These are phyloP conservation scores for Scheffersomyces coipomensis DNA, from an alignment of 805 yeast genomes.

Conservation along the genomic window DNA sequence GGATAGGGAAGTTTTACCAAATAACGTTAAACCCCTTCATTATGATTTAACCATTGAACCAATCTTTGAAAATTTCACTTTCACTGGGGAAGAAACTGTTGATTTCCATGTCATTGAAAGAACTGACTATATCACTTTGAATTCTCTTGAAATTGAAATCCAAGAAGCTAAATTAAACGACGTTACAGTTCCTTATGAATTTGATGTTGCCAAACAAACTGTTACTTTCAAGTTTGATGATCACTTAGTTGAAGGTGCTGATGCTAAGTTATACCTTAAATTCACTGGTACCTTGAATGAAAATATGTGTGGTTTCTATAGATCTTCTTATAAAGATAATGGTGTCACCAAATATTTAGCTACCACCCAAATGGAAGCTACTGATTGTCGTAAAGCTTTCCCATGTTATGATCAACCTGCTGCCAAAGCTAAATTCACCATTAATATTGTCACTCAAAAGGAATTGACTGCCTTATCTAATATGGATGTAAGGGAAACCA, in stretches of 20 bases:
- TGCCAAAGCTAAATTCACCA: constrained; percentile 69
- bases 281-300: constrained; percentile 68
- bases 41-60: constrained; percentile 43
- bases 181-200: constrained; percentile 19
- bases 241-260: constrained; percentile 30
- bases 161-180: constrained; percentile 44
- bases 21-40: constrained; percentile 40
- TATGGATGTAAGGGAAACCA: constrained; percentile 61
- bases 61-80: constrained; percentile 53
- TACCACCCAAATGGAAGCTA: constrained; percentile 84
- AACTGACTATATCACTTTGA: constrained; percentile 50
- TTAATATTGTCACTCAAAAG: constrained; percentile 57
- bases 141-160: constrained; percentile 64
- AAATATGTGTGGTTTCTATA: constrained; percentile 81
- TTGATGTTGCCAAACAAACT: constrained; percentile 37
- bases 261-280: constrained; percentile 45
- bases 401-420: constrained; percentile 87
- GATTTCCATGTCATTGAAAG: constrained; percentile 52
- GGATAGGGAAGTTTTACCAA: constrained; percentile 42
- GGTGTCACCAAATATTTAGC: constrained; percentile 71
- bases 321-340: constrained; percentile 61
- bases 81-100: constrained; percentile 53
- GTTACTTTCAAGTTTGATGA: constrained; percentile 40
- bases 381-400: constrained; percentile 84
- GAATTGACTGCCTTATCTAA: constrained; percentile 62